phyloP scores from a whole-genome alignment of 1,284 basidiomycete species.

The Ceratobasidium sp. region DNA sequence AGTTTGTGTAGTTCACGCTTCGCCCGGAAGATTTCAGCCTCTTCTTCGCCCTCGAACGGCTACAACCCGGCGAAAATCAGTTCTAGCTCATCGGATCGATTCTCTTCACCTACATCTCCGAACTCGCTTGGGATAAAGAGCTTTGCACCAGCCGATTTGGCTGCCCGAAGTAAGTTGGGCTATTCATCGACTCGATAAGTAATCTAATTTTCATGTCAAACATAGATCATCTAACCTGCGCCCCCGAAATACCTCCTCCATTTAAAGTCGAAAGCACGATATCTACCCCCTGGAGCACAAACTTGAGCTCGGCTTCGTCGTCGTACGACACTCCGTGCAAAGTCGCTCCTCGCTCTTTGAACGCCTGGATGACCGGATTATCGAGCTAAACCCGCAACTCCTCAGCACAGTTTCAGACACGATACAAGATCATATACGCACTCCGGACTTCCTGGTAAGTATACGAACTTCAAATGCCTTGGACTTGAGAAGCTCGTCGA shows the following conservation, averaged over 20 bases:
- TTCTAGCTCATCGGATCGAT: not conserved
- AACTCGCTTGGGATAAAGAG: conserved; percentile 39
- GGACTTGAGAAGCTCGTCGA: conserved; percentile 28
- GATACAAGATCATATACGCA: not conserved
- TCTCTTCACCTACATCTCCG: conserved; percentile 14
- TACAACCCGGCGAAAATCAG: not conserved
- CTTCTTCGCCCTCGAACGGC: conserved; percentile 29
- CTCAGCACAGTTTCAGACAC: not conserved
- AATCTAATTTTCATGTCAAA: not conserved
- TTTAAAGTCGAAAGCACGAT: conserved; percentile 36
- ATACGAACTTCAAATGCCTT: conserved; percentile 28
- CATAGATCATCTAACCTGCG: not conserved
- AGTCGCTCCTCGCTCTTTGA: conserved; percentile 38
- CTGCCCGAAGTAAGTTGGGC: conserved; percentile 19
- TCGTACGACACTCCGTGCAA: conserved; percentile 33
- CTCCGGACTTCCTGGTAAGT: conserved; percentile 29
- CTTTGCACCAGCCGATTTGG: conserved; percentile 33
- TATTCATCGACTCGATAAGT: not conserved
- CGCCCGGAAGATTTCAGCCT: conserved; percentile 18
- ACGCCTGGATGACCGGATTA: conserved; percentile 13
- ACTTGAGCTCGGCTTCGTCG: conserved; percentile 19
- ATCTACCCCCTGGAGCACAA: conserved; percentile 31
- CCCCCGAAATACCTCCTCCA: conserved; percentile 14
- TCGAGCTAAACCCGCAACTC: conserved; percentile 7
- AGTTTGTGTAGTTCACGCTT: conserved; percentile 36